Evolutionary conservation across 2,329 filamentous ascomycete species (phyloP).

Genomic region (Thielaviopsis populi): DNA sequence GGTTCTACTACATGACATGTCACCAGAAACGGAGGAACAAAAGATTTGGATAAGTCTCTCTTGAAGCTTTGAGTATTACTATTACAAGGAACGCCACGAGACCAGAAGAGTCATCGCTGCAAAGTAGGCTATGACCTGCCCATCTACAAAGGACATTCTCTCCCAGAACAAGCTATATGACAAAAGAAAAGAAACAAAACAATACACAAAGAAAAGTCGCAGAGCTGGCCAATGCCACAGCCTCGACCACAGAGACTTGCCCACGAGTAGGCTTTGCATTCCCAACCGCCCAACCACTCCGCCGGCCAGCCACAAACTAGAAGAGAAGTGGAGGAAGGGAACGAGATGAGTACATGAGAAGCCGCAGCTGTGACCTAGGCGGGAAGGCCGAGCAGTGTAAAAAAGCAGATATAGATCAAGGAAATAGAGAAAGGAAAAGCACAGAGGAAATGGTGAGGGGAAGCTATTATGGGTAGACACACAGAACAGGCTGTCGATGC

Average conservation of each 20-base stretch:
- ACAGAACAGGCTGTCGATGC: conserved; percentile 4
- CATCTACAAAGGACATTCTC: conserved; percentile 12
- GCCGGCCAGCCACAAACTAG: background rate
- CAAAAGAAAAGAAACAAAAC: conserved; percentile 10
- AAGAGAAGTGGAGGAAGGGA: background rate
- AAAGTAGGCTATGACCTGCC: conserved; percentile 13
- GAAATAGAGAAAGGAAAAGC: conserved; percentile 13
- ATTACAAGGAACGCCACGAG: conserved; percentile 15
- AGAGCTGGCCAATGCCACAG: background rate
- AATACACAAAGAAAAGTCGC: conserved; percentile 10
- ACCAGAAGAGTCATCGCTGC: background rate
- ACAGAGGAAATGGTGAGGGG: conserved; percentile 9
- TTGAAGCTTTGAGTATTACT: conserved; percentile 16
- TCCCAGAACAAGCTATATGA: conserved; percentile 11
- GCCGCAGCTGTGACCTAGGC: background rate
- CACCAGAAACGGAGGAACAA: background rate
- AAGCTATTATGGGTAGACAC: conserved; percentile 10
- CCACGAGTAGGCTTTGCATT: background rate
- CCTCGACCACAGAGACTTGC: background rate
- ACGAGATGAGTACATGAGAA: background rate
- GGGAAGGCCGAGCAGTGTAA: background rate
- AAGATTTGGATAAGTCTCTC: conserved; percentile 8
- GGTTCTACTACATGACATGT: conserved; percentile 12
- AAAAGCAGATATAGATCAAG: conserved; percentile 4
- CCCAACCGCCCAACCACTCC: background rate